Base-by-base conservation (phyloP, 495 filamentous ascomycete species). In the Neurospora pannonica region DNA sequence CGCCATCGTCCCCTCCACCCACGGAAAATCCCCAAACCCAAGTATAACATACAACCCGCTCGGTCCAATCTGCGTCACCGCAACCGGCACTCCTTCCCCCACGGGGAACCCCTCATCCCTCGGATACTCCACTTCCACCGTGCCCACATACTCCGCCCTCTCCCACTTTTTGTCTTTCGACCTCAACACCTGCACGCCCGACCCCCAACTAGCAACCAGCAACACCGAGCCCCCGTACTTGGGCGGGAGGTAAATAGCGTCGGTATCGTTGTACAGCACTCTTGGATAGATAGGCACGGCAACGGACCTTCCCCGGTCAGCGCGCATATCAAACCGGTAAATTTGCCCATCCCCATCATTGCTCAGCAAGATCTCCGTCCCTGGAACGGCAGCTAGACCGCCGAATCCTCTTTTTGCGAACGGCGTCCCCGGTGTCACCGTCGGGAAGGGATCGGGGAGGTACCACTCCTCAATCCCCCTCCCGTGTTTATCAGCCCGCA, bases 181-280 rank as follows among this genome's bases (percentile, higher is more conserved):
- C 37, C 80, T 72, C 8, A 84, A 75, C 71, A 85, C 83, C 70
- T 77, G 78, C 21, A 82, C 74, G 1, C 83, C 82, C 9, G 31
- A 21, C 0, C 75, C 72, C 46, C 80, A 74, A 37, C 42, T 71
- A 0, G 77, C 72, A 0, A 83, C 77, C 31, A 85, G 75, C 48
- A 83, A 71, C 7, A 84, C 82, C 0, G 54, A 80, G 15, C 81
- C 81, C 7, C 73, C 72, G 69, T 82, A 85, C 73, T 77, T 82
- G 1, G 79, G 76, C 36, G 82, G 82, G 46, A 83, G 74, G 39
- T 82, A 82, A 6, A 84, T 77, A 28, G 81, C 82, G 67, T 84
- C 83, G 15, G 73, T 73, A 38, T 78, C 75, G 36, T 70, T 31
- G 38, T 76, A 76, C 31, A 76, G 31, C n/a, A 72, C 74, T 15